Conservation (phyloP, 148 eudicot genomes). For the Talinum fruticosum region DNA sequence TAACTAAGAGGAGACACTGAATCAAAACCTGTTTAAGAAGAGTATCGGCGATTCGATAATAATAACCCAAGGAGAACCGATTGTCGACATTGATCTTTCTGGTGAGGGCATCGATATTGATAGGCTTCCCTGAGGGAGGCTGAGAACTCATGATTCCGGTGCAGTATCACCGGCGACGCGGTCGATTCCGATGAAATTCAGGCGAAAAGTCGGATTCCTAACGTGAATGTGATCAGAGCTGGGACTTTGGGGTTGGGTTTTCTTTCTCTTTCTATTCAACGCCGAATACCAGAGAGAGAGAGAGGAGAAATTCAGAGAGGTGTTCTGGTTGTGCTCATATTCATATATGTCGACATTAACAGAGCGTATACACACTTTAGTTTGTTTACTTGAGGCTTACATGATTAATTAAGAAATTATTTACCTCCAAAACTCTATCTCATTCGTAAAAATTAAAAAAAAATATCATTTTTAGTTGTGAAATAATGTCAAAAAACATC, state of each 20-base stretch:
- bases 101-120: conserved; percentile 45
- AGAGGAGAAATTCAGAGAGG: not conserved
- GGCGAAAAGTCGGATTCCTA: not conserved
- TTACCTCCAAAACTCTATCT: too few relatives aligned
- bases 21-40: conserved; percentile 79
- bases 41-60: conserved; percentile 88
- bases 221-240: not conserved
- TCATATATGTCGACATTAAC: not conserved
- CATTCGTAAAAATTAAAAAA: too few relatives aligned
- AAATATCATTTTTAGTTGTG: too few relatives aligned
- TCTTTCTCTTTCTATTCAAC: not conserved
- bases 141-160: conserved; percentile 41
- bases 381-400: too few relatives aligned
- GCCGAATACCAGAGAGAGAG: not conserved
- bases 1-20: not conserved
- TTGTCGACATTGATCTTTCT: conserved; percentile 77
- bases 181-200: not conserved
- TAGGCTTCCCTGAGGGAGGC: conserved; percentile 41
- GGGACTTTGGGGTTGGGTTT: not conserved
- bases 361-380: not conserved
- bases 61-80: conserved; percentile 75
- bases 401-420: too few relatives aligned
- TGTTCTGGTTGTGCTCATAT: not conserved
- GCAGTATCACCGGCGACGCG: not conserved
- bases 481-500: too few relatives aligned